Conservation (phyloP, 2,329 filamentous ascomycete species). For the Ophiostoma perfectum region DNA sequence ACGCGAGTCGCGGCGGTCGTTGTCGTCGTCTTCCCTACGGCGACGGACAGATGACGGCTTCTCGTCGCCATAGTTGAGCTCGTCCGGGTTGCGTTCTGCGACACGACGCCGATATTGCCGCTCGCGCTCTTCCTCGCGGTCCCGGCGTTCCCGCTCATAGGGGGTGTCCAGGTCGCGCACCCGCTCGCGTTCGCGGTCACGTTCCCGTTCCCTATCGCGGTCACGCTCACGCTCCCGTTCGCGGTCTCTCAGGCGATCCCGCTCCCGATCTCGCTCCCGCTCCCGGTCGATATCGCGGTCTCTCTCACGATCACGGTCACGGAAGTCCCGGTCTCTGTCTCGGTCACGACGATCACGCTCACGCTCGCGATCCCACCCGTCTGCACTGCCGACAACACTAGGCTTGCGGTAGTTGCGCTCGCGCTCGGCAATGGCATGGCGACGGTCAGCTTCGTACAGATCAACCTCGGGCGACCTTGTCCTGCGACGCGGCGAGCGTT, state of each 20-base stretch:
- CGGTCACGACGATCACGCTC: slow-evolving; percentile 33
- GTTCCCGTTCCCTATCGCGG: slow-evolving; percentile 38
- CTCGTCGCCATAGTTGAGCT: slow-evolving; percentile 84
- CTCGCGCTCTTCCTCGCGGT: slow-evolving; percentile 75
- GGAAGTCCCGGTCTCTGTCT: slow-evolving; percentile 35
- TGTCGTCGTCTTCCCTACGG: slow-evolving; percentile 69
- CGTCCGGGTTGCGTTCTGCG: slow-evolving; percentile 66
- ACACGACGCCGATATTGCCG: slow-evolving; percentile 74
- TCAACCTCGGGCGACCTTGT: slow-evolving; percentile 79
- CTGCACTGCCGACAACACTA: slow-evolving; percentile 56
- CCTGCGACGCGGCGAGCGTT: slow-evolving; percentile 37
- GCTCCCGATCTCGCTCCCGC: slow-evolving; percentile 41
- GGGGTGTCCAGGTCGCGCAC: slow-evolving; percentile 48
- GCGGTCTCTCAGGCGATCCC: slow-evolving; percentile 40
- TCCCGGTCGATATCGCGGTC: slow-evolving; percentile 43
- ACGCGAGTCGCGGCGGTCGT: slow-evolving; percentile 58
- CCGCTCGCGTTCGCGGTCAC: slow-evolving; percentile 67
- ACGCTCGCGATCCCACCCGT: slow-evolving; percentile 34
- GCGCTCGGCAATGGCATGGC: slow-evolving; percentile 87
- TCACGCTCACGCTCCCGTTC: slow-evolving; percentile 32
- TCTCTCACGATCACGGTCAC: slow-evolving; percentile 33
- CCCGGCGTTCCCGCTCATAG: slow-evolving; percentile 56
- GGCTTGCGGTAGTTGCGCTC: slow-evolving; percentile 88
- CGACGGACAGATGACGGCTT: slow-evolving; percentile 59
- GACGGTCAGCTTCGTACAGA: slow-evolving; percentile 89